Percentiles rank a stretch among this genome's conserved stretches.
phyloP scores from a whole-genome alignment of 352 stramenopile genomes.

The Pythium biforme region DNA sequence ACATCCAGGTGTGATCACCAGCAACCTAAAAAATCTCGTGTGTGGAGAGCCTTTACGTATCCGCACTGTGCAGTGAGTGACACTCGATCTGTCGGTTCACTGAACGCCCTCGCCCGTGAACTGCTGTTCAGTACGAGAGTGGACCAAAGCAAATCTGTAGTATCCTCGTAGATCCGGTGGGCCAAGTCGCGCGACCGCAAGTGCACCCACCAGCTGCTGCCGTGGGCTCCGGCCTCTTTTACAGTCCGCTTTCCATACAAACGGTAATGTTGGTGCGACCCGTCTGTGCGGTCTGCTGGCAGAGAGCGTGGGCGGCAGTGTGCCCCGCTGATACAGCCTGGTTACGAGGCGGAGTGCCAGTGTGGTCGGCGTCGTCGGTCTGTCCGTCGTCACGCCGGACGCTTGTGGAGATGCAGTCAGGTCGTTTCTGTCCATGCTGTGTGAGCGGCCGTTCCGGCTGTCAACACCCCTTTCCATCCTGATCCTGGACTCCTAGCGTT shows the following conservation, averaged over 20 bases:
- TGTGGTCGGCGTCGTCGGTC: not conserved
- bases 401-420: not conserved
- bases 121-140: not conserved
- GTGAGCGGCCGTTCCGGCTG: slow-evolving; percentile 11
- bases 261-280: not conserved
- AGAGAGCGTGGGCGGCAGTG: not conserved
- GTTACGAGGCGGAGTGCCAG: too few relatives aligned
- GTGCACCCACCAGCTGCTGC: not conserved
- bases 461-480: slow-evolving; percentile 10
- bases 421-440: slow-evolving; percentile 6
- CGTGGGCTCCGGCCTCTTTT: not conserved
- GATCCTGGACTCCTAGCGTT: not conserved
- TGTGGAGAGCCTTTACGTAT: not conserved
- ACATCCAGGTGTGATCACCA: not conserved
- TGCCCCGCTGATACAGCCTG: too few relatives aligned
- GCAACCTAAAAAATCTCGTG: too few relatives aligned
- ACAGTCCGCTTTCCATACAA: not conserved
- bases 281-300: not conserved
- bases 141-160: not conserved
- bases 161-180: not conserved
- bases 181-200: not conserved
- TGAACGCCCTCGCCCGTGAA: not conserved
- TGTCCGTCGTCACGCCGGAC: slow-evolving; percentile 3
- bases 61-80: not conserved
- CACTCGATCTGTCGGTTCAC: not conserved